These are phyloP conservation scores for Suillus sp. DNA, from an alignment of 768 basidiomycete genomes.

Conservation along the genomic window DNA sequence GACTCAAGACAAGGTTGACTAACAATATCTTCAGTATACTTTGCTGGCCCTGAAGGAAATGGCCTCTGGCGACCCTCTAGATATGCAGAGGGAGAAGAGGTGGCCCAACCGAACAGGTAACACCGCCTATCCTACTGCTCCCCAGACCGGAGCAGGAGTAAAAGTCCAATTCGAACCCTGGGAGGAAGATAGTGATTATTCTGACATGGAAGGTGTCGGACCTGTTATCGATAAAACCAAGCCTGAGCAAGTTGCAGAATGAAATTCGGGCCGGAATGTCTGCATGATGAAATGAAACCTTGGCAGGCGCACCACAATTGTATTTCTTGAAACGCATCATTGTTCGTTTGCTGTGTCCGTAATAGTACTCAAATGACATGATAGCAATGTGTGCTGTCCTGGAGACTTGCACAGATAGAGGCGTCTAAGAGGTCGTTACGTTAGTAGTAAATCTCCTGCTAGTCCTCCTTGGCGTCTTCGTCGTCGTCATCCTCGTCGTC, in stretches of 20 bases:
- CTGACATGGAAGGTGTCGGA: conserved; percentile 46
- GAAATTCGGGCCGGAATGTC: conserved; percentile 13
- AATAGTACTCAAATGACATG: conserved; percentile 5
- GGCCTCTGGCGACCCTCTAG: conserved; percentile 73
- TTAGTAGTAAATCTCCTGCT: conserved; percentile 7
- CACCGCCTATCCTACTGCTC: conserved; percentile 15
- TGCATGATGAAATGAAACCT: conserved; percentile 6
- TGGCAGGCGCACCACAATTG: background rate
- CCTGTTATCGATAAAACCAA: conserved; percentile 23
- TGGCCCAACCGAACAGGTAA: conserved; percentile 66
- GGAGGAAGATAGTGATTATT: conserved; percentile 56
- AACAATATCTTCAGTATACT: conserved; percentile 58
- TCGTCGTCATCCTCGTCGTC: conserved; percentile 63
- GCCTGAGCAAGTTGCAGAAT: conserved; percentile 7
- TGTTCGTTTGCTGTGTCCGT: background rate
- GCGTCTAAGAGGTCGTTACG: background rate
- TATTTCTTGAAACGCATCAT: conserved; percentile 11
- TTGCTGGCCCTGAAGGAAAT: conserved; percentile 65
- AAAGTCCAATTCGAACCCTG: conserved; percentile 60
- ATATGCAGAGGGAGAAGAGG: conserved; percentile 73
- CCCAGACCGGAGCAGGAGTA: conserved; percentile 35
- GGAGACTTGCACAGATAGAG: conserved; percentile 1
- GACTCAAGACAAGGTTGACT: conserved; percentile 5
- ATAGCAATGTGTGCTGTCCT: conserved; percentile 10
- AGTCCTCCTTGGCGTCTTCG: conserved; percentile 35